Evolutionary conservation across 495 filamentous ascomycete species (phyloP).

Genomic region (Glarea lozoyensis): DNA sequence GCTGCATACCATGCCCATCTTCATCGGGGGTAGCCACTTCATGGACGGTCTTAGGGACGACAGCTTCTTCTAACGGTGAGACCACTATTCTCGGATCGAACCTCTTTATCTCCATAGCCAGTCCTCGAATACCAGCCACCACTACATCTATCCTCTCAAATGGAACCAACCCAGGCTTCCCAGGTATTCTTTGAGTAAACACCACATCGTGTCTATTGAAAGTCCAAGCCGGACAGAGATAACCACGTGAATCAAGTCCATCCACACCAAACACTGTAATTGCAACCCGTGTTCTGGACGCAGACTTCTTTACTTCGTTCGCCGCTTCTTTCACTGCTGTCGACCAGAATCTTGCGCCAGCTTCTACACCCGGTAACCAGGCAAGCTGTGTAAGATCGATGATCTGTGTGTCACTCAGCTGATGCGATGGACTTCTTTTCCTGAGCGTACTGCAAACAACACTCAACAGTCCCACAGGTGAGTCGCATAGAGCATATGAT

Average conservation of each 20-base stretch:
- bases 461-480: slow-evolving; percentile 39
- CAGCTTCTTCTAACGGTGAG: slow-evolving; percentile 21
- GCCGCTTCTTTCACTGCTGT: slow-evolving; percentile 24
- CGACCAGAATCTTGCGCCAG: slow-evolving; percentile 35
- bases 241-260: slow-evolving; percentile 14
- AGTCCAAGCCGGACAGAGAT: slow-evolving; percentile 38
- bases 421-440: slow-evolving; percentile 22
- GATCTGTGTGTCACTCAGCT: slow-evolving; percentile 30
- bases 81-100: slow-evolving; percentile 27
- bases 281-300: slow-evolving; percentile 21
- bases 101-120: slow-evolving; percentile 27
- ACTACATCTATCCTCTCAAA: slow-evolving; percentile 35
- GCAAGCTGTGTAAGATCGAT: slow-evolving; percentile 35
- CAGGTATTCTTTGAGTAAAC: slow-evolving; percentile 24
- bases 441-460: slow-evolving; percentile 32
- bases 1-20: slow-evolving; percentile 8
- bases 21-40: slow-evolving; percentile 1
- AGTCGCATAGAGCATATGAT: slow-evolving; percentile 44
- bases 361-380: slow-evolving; percentile 43
- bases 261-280: slow-evolving; percentile 35
- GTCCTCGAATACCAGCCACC: slow-evolving; percentile 25
- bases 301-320: slow-evolving; percentile 2
- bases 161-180: slow-evolving; percentile 26
- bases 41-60: slow-evolving; percentile 9
- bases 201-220: slow-evolving; percentile 31